A percentile compares a stretch with the other conserved stretches of the same genome.
phyloP scores from a whole-genome alignment of 2,329 filamentous ascomycete genomes.

The Calonectria leucothoes region DNA sequence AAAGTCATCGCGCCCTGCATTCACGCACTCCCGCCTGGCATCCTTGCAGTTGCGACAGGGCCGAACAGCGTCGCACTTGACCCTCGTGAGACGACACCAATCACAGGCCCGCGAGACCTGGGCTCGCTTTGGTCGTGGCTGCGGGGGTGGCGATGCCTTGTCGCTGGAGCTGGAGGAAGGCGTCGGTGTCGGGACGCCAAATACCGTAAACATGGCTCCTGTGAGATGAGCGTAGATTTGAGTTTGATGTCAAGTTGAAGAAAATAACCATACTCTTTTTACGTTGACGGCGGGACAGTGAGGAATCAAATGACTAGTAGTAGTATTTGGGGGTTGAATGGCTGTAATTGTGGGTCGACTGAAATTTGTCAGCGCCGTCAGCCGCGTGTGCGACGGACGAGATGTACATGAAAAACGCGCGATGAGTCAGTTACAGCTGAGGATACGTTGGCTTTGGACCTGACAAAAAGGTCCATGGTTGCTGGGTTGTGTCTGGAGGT shows the following conservation, averaged over 20 bases:
- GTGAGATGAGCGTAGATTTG: background rate
- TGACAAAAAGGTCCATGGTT: background rate
- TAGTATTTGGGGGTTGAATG: background rate
- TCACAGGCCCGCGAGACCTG: slow-evolving; percentile 46
- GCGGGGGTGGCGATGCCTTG: slow-evolving; percentile 30
- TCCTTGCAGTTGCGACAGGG: slow-evolving; percentile 43
- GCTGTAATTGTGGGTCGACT: background rate
- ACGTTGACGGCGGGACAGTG: background rate
- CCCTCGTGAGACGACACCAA: slow-evolving; percentile 44
- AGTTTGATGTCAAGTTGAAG: background rate
- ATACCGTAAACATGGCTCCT: slow-evolving; percentile 38
- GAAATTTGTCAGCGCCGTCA: slow-evolving; percentile 4
- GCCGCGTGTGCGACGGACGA: background rate
- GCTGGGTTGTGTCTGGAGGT: background rate
- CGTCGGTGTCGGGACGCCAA: slow-evolving; percentile 29
- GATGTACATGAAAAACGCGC: background rate
- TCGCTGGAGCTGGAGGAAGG: slow-evolving; percentile 29
- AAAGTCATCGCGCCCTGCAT: slow-evolving; percentile 37
- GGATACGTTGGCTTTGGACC: background rate
- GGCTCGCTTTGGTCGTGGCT: slow-evolving; percentile 42
- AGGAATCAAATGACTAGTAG: background rate
- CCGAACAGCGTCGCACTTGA: slow-evolving; percentile 44
- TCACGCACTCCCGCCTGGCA: slow-evolving; percentile 38
- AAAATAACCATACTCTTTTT: no score
- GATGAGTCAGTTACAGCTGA: background rate